Evolutionary conservation across 2,329 filamentous ascomycete genomes (phyloP), one percentile per base, ranked within the genome.

Genomic region (Zopfia rhizophila): DNA sequence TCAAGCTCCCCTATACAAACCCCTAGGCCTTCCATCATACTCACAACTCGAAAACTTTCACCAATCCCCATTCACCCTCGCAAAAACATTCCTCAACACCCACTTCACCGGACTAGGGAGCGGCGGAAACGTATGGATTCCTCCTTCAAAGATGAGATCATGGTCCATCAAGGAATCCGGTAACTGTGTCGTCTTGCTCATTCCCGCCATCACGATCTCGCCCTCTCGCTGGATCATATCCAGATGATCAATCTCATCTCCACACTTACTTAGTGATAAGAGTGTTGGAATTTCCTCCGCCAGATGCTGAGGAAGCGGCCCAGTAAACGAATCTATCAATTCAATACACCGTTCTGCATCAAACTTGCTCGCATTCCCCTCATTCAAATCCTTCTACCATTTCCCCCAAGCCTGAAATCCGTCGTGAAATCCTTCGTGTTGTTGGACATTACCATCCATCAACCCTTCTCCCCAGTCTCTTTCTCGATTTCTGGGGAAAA

Each of bases 61-160:
- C 55, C 53, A 60, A n/a, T 38, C 44, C 21, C 14, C 25, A 38
- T 60, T 40, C 53, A 87, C 83, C 23, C 84, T 87, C 79, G 75
- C 76, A 50, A 87, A 87, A 62, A 79, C 87, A 18, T 77, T 84
- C 42, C 74, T 77, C 12, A 86, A 87, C 63, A 88, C 87, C 69
- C 75, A 78, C 44, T 86, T 78, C 57, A 88, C 85, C 1, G 85
- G 85, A 48, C 87, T 87, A 48, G 84, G 49, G 7, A 51, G 18
- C 8, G 48, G 48, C 8, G 48, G 53, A 21, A 57, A 53, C 23
- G 24, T 35, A 43, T 55, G 38, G 10, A 48, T 37, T 5, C 56
- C 51, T 11, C 46, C 42, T 43, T 60, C 56, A 43, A 46, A 60
- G 18, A 43, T 45, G 7, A 19, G 10, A 50, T 60, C 56, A 40